A percentile compares a stretch with the other conserved stretches of the same genome.
Evolutionary conservation across 768 basidiomycete species (phyloP).

Genomic region (Cystobasidium tubakii): DNA sequence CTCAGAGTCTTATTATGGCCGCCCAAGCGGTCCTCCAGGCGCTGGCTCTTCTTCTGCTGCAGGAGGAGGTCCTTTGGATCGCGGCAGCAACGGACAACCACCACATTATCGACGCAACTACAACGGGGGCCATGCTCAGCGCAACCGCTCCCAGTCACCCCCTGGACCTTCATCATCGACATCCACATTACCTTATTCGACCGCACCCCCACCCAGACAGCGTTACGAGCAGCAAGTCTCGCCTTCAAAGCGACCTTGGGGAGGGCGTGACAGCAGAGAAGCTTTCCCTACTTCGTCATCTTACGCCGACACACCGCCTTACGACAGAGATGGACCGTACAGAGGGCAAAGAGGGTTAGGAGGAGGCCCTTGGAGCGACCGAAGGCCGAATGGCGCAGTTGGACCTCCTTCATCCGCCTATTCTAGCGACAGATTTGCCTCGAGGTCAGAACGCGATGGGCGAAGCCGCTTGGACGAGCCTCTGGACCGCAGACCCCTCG

Average conservation of each 20-base stretch:
- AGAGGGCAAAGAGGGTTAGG: not conserved
- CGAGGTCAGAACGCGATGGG: not conserved
- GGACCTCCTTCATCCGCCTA: not conserved
- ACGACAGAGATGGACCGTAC: not conserved
- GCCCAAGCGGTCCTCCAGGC: not conserved
- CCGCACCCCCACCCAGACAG: not conserved
- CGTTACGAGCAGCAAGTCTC: constrained; percentile 8
- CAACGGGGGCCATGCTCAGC: not conserved
- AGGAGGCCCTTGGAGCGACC: not conserved
- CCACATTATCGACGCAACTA: too few relatives aligned
- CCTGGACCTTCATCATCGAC: not conserved
- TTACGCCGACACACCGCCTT: not conserved
- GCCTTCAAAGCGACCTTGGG: not conserved
- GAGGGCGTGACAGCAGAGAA: not conserved
- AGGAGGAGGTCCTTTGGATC: not conserved
- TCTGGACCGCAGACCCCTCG: not conserved
- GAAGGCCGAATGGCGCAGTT: not conserved
- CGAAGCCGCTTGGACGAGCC: not conserved
- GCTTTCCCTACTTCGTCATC: not conserved
- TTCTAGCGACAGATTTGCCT: not conserved
- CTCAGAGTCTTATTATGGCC: not conserved
- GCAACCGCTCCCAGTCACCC: not conserved
- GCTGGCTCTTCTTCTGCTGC: not conserved
- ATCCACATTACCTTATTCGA: not conserved
- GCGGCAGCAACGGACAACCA: not conserved